A percentile compares a stretch with the other conserved stretches of the same genome.
Evolutionary conservation across 1,139 yeast species (phyloP).

Genomic region (Suhomyces anneliseae): DNA sequence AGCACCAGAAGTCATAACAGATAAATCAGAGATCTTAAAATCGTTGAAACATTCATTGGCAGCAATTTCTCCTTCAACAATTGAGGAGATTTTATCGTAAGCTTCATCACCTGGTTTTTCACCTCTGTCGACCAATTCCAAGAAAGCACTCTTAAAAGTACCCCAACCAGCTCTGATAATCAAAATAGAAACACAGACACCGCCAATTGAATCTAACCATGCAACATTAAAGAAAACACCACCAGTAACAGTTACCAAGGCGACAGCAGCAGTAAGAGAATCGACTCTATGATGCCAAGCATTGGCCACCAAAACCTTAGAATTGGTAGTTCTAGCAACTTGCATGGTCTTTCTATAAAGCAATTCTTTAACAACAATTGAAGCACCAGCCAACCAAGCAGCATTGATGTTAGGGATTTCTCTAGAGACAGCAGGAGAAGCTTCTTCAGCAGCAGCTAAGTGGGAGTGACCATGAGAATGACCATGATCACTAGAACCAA

Average conservation of each 20-base stretch:
- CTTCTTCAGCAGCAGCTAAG: not conserved
- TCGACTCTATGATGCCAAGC: slow-evolving; percentile 99
- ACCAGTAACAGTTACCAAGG: slow-evolving; percentile 81
- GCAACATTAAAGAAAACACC: slow-evolving; percentile 75
- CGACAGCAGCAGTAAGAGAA: slow-evolving; percentile 87
- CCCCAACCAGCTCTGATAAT: slow-evolving; percentile 83
- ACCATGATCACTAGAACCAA: not conserved
- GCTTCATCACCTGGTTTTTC: slow-evolving; percentile 32
- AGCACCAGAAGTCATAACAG: slow-evolving; percentile 72
- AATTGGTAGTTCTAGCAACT: slow-evolving; percentile 73
- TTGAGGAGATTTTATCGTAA: slow-evolving; percentile 27
- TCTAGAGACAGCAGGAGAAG: slow-evolving; percentile 1
- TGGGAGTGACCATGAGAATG: slow-evolving; percentile 20
- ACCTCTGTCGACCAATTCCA: slow-evolving; percentile 71
- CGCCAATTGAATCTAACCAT: slow-evolving; percentile 92
- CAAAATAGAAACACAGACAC: slow-evolving; percentile 75
- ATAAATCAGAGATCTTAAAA: slow-evolving; percentile 46
- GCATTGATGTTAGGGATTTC: slow-evolving; percentile 79
- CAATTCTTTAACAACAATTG: slow-evolving; percentile 84
- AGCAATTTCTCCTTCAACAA: slow-evolving; percentile 23
- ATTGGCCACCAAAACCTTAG: slow-evolving; percentile 89
- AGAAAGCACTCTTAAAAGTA: slow-evolving; percentile 67
- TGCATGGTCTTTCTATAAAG: slow-evolving; percentile 78
- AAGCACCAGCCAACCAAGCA: slow-evolving; percentile 92
- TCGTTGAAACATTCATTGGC: slow-evolving; percentile 15